Evolutionary conservation across 2,329 filamentous ascomycete species (phyloP).

Genomic region (Trematosphaeria pertusa): DNA sequence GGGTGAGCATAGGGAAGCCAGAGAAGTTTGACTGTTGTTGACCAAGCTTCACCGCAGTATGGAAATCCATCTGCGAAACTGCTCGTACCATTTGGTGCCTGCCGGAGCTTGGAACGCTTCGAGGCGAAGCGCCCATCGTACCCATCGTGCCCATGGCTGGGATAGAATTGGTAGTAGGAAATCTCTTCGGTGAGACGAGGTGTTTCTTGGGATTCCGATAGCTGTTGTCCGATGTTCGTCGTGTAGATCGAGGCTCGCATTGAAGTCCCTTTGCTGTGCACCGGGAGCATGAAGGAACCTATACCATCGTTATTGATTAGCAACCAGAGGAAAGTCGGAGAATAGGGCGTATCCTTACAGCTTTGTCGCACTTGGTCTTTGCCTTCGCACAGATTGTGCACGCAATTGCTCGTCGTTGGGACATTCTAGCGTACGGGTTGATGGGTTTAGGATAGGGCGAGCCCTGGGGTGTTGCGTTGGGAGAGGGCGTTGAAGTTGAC

Average conservation of each 20-base stretch:
- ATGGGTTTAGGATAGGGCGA: conserved; percentile 17
- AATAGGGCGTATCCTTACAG: conserved; percentile 23
- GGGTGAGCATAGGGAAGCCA: conserved; percentile 34
- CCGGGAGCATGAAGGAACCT: conserved; percentile 47
- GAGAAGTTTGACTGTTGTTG: conserved; percentile 30
- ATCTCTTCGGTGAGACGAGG: conserved; percentile 34
- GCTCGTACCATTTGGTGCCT: conserved; percentile 29
- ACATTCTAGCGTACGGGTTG: conserved; percentile 41
- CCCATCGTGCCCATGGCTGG: conserved; percentile 23
- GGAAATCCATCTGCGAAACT: conserved; percentile 38
- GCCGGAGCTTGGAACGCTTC: conserved; percentile 28
- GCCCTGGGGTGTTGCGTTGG: conserved; percentile 19
- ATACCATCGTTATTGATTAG: background rate
- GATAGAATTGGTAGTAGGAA: conserved; percentile 28
- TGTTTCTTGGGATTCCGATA: conserved; percentile 37
- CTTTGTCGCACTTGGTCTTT: conserved; percentile 49
- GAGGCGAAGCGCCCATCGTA: too few species aligned
- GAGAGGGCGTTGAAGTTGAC: conserved; percentile 15
- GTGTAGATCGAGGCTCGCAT: conserved; percentile 46
- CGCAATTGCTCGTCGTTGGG: conserved; percentile 45
- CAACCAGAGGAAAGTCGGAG: too few species aligned
- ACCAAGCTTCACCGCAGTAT: conserved; percentile 34
- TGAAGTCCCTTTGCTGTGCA: conserved; percentile 45
- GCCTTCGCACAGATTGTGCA: conserved; percentile 49
- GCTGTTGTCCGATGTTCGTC: conserved; percentile 44